Percentiles rank a stretch among this genome's conserved stretches.
These are phyloP conservation scores for Chloranthus sessilifolius DNA, from an alignment of 164 flowering plant species.

Conservation along the genomic window DNA sequence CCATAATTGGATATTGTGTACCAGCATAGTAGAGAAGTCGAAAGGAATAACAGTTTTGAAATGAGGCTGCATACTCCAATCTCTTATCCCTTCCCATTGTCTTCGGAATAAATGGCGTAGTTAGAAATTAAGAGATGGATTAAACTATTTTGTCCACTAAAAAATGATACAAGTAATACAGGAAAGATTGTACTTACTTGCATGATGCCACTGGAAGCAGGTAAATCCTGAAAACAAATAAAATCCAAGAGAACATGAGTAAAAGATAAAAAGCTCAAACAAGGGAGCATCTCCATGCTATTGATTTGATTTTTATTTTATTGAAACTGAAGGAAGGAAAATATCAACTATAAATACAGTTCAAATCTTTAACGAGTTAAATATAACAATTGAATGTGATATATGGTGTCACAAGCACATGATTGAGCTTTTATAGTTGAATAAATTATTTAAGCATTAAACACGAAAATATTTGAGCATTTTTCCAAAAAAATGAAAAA, in stretches of 20 bases:
- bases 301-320: too few species aligned
- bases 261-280: too few species aligned
- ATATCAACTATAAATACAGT: too few species aligned
- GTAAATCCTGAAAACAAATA: constrained; percentile 62
- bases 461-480: too few species aligned
- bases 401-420: too few species aligned
- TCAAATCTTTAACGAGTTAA: too few species aligned
- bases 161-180: not conserved
- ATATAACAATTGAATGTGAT: too few species aligned
- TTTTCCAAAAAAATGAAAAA: not conserved
- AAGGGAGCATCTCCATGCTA: too few species aligned
- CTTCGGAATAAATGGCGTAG: constrained; percentile 26
- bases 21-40: constrained; percentile 94
- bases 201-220: constrained; percentile 94
- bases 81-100: constrained; percentile 97
- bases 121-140: too few species aligned
- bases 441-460: too few species aligned
- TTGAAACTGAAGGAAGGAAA: too few species aligned
- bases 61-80: constrained; percentile 87
- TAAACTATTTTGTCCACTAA: not conserved
- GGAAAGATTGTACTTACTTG: constrained; percentile 55
- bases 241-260: not conserved
- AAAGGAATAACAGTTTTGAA: constrained; percentile 70
- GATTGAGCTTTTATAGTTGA: too few species aligned
- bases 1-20: constrained; percentile 96